Evolutionary conservation across 352 stramenopile genomes (phyloP), one percentile per base, ranked within the genome.

Genomic region (Globisporangium abappressorium): DNA sequence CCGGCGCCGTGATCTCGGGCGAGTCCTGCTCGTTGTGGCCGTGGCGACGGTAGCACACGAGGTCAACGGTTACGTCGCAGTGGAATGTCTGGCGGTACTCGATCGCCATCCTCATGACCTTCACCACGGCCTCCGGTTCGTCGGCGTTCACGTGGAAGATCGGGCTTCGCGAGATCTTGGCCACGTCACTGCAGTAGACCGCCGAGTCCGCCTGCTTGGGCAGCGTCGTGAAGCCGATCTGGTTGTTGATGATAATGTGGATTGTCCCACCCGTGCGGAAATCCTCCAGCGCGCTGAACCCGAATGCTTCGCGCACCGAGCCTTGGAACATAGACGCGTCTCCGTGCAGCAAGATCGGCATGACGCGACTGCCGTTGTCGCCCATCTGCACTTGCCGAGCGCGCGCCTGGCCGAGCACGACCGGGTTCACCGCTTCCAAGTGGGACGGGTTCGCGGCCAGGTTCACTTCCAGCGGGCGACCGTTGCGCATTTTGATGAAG

Each of bases 171-270:
- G 98, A 99, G 49, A 97, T 97, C 81, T 99, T 99, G 24, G 95
- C 98, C 33, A 99, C 81, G 84, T 99, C 98, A 54, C 93, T 92
- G 75, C 94, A 98, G 79, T 99, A 99, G 6, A 97, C 87, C 7
- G 97, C 98, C 12, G 96, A 99, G 57, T 98, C 91, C 55, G 89
- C 95, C 71, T 99, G 93, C 71, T 98, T 97, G 18, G 97, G 97
- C 69, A 99, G 87, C 9, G 98, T 99, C n/a, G 98, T 99, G 78
- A 99, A 99, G 18, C 89, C 92, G 26, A 98, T 95, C 77, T 98
- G 95, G 73, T 99, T 99, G 83, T 99, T 99, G 64, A 99, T 97
- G 69, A 99, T 96, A 18, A 99, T 92, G 77, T 99, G 97, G 70
- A 99, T 97, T 15, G 97, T 99, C 56, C 98, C 98, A 53, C 97